Evolutionary conservation across 2,329 filamentous ascomycete genomes (phyloP).

Genomic region (Colletotrichum orchidophilum): DNA sequence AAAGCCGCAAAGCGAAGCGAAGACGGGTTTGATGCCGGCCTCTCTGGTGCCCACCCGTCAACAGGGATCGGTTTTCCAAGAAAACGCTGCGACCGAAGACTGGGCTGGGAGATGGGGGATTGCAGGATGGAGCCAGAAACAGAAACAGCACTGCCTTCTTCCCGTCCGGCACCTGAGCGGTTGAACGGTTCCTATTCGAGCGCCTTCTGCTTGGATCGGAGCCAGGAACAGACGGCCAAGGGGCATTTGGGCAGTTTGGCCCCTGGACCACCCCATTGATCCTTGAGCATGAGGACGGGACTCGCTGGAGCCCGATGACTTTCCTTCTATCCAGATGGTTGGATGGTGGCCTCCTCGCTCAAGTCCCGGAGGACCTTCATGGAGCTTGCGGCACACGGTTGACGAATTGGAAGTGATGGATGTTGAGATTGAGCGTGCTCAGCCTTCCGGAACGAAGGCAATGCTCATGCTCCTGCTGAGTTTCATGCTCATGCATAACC

Average conservation of each 20-base stretch:
- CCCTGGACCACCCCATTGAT: slow-evolving; percentile 7
- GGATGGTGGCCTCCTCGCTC: not conserved
- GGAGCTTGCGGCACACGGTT: not conserved
- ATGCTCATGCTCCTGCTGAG: not conserved
- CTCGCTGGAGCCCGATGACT: slow-evolving; percentile 13
- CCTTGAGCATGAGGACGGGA: slow-evolving; percentile 9
- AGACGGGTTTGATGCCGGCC: slow-evolving; percentile 8
- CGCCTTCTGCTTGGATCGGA: slow-evolving; percentile 16
- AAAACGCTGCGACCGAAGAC: not conserved
- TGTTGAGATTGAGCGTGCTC: slow-evolving; percentile 18
- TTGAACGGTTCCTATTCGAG: slow-evolving; percentile 13
- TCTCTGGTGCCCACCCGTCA: slow-evolving; percentile 6
- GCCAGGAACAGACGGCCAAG: slow-evolving; percentile 17
- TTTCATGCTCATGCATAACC: not conserved
- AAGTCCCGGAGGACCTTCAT: slow-evolving; percentile 10
- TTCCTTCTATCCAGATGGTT: not conserved
- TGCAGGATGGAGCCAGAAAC: slow-evolving; percentile 25
- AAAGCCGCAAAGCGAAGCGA: not conserved
- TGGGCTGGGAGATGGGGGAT: slow-evolving; percentile 15
- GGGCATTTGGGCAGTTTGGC: not conserved
- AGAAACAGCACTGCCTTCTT: slow-evolving; percentile 27
- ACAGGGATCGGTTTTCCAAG: not conserved
- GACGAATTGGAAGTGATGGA: slow-evolving; percentile 18
- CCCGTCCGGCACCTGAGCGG: slow-evolving; percentile 13
- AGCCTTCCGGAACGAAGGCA: slow-evolving; percentile 11